These are phyloP conservation scores for Rheum nobile DNA, from an alignment of 148 eudicot species.

Conservation along the genomic window DNA sequence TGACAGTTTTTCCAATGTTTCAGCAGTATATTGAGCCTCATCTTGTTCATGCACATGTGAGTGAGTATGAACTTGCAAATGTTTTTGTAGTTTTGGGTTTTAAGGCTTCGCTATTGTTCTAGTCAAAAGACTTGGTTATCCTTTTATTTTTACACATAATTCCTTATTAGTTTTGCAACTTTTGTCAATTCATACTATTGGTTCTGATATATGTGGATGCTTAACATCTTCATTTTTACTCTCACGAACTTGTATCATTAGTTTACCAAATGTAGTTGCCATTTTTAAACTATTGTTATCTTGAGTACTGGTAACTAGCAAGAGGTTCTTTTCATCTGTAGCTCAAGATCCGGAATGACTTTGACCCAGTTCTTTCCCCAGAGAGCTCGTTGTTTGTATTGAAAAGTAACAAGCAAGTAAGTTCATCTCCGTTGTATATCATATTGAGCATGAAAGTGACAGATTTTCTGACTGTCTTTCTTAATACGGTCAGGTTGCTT, in stretches of 20 bases:
- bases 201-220: not conserved
- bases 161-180: not conserved
- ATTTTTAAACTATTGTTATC: not conserved
- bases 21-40: conserved; percentile 99
- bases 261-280: not conserved
- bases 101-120: not conserved
- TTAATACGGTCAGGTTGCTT: conserved; percentile 39
- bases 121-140: not conserved
- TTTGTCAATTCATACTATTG: not conserved
- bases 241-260: not conserved
- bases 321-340: conserved; percentile 19
- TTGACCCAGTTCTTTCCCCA: conserved; percentile 97
- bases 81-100: not conserved
- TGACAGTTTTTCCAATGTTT: conserved; percentile 93
- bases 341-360: conserved; percentile 97
- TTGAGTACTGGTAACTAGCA: not conserved
- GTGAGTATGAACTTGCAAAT: conserved; percentile 19
- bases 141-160: not conserved
- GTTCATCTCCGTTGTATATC: conserved; percentile 16
- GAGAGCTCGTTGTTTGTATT: conserved; percentile 96
- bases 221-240: not conserved
- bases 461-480: not conserved
- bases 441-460: conserved; percentile 1
- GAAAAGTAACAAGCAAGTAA: conserved; percentile 88
- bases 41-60: conserved; percentile 98